Conservation (phyloP, 2,329 filamentous ascomycete genomes). For the Colletotrichum eremochloae region DNA sequence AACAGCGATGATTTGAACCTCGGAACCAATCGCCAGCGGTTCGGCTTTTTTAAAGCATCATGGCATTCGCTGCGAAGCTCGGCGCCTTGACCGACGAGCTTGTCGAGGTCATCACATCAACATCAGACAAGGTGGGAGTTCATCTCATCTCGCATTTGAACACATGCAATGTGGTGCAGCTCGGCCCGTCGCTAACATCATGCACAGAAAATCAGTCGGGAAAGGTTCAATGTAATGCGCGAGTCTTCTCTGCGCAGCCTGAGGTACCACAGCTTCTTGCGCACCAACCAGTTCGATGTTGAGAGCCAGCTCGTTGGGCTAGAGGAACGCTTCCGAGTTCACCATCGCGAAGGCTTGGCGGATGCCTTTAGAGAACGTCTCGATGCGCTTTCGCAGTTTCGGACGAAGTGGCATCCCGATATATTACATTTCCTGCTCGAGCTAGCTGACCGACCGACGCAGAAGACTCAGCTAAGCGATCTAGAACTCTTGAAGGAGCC, state of each 20-base stretch:
- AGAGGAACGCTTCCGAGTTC: conserved; percentile 87
- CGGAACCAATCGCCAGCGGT: neutral
- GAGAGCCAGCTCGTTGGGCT: conserved; percentile 75
- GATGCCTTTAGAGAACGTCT: conserved; percentile 75
- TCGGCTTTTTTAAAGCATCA: conserved; percentile 51
- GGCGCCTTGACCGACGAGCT: conserved; percentile 78
- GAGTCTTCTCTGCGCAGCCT: conserved; percentile 66
- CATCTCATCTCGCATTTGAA: conserved; percentile 24
- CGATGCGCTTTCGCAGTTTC: conserved; percentile 66
- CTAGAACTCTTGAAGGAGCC: conserved; percentile 68
- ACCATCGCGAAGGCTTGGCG: conserved; percentile 83
- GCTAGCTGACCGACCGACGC: conserved; percentile 83
- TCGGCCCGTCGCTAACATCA: conserved; percentile 15
- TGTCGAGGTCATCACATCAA: conserved; percentile 72
- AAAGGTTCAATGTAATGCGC: conserved; percentile 59
- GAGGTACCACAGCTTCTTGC: conserved; percentile 68
- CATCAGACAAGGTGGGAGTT: conserved; percentile 63
- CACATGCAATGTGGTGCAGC: conserved; percentile 19
- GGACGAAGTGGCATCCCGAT: conserved; percentile 81
- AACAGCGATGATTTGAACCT: conserved; percentile 5
- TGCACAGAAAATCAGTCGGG: conserved; percentile 45
- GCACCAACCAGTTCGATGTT: conserved; percentile 83
- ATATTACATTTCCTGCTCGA: conserved; percentile 82
- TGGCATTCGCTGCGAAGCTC: conserved; percentile 79
- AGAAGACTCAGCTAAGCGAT: conserved; percentile 75